Evolutionary conservation across 306 rosid genomes (phyloP).

Genomic region (Ormosia emarginata): DNA sequence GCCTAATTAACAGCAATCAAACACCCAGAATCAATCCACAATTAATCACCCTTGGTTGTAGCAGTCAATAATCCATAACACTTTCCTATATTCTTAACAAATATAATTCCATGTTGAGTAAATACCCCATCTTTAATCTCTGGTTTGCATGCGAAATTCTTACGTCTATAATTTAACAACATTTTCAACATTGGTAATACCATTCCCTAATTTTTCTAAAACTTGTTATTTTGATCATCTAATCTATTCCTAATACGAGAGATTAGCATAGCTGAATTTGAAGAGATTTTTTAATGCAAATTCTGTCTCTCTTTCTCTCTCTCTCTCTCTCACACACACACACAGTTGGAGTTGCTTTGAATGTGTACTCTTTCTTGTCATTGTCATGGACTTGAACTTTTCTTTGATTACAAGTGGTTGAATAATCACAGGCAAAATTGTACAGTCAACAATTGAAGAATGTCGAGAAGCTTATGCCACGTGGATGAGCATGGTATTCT

Average conservation of each 20-base stretch:
- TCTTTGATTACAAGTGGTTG: slow-evolving; percentile 28
- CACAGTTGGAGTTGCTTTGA: not conserved
- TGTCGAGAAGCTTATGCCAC: slow-evolving; percentile 77
- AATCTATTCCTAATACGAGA: not conserved
- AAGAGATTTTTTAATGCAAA: not conserved
- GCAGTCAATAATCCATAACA: not conserved
- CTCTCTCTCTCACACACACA: not conserved
- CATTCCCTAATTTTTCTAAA: not conserved
- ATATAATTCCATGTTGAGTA: not conserved
- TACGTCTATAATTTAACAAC: not conserved
- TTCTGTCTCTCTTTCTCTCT: no score
- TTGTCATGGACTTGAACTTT: slow-evolving; percentile 2
- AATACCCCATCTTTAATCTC: not conserved
- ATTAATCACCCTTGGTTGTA: not conserved
- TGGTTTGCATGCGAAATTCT: not conserved
- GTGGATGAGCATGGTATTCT: slow-evolving; percentile 71
- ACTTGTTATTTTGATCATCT: not conserved
- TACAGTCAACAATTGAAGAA: slow-evolving; percentile 91
- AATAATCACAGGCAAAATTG: slow-evolving; percentile 74
- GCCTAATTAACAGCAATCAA: not conserved
- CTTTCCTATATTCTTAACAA: not conserved
- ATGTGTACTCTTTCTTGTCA: not conserved
- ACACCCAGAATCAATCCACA: not conserved
- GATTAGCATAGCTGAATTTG: not conserved
- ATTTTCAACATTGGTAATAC: not conserved